Conservation (phyloP, 1,284 basidiomycete genomes). For the Cryptococcus floricola region DNA sequence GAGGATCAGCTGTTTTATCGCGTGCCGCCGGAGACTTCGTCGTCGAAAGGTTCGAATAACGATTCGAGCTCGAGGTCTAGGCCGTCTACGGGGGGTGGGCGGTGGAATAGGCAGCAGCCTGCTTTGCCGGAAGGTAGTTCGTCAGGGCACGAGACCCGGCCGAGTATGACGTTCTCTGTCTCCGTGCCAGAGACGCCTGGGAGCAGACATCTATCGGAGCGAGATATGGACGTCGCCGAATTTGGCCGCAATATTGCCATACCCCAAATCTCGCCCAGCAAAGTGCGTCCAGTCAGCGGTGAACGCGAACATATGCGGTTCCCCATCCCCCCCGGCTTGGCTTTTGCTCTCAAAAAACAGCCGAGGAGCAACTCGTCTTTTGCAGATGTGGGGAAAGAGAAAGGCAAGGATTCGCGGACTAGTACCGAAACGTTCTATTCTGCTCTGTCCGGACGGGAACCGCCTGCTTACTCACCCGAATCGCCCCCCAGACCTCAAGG, state of each 20-base stretch:
- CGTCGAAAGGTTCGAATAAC: not conserved
- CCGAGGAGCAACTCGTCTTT: conserved; percentile 4
- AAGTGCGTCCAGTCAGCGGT: not conserved
- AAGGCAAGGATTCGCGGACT: not conserved
- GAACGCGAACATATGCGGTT: conserved; percentile 9
- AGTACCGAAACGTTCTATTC: conserved; percentile 4
- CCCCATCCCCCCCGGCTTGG: conserved; percentile 13
- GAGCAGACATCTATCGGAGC: not conserved
- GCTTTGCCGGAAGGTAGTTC: not conserved
- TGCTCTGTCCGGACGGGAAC: not conserved
- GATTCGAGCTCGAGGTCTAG: not conserved
- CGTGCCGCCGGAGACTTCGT: conserved; percentile 1
- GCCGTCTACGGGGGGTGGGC: not conserved
- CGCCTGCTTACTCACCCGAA: not conserved
- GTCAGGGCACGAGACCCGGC: not conserved
- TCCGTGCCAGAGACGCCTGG: conserved; percentile 12
- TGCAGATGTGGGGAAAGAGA: not conserved
- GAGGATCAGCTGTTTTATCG: conserved; percentile 16
- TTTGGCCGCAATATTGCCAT: conserved; percentile 1
- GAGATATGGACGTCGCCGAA: conserved; percentile 5
- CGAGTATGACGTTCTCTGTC: conserved; percentile 8
- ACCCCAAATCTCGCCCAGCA: not conserved
- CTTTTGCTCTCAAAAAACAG: not conserved
- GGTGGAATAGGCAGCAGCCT: not conserved
- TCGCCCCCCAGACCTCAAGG: not conserved